phyloP scores from a whole-genome alignment of 1,139 yeast genomes.

The Schwanniomyces etchellsii region DNA sequence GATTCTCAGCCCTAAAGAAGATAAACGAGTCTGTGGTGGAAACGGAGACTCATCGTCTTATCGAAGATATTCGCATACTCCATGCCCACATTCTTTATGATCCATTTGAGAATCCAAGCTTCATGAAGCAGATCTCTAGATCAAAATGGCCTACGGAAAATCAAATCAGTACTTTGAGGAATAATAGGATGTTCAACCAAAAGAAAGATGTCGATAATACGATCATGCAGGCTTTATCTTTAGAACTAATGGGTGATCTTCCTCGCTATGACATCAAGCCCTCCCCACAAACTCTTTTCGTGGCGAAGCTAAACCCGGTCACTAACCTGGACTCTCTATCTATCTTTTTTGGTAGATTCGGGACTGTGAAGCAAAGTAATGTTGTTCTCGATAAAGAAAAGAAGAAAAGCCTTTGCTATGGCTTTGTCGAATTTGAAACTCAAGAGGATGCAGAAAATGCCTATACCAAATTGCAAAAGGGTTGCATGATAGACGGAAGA shows the following conservation, averaged over 20 bases:
- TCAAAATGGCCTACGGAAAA: slow-evolving; percentile 6
- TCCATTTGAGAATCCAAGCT: slow-evolving; percentile 39
- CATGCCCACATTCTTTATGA: slow-evolving; percentile 48
- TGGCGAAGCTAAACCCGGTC: slow-evolving; percentile 58
- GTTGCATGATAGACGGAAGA: slow-evolving; percentile 57
- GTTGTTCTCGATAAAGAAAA: slow-evolving; percentile 36
- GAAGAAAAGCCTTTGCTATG: slow-evolving; percentile 51
- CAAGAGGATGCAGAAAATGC: slow-evolving; percentile 53
- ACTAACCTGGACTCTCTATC: slow-evolving; percentile 51
- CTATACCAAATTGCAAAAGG: slow-evolving; percentile 50
- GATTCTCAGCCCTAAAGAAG: slow-evolving; percentile 37
- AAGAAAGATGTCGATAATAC: slow-evolving; percentile 5
- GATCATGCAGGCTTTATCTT: slow-evolving; percentile 39
- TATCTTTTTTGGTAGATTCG: slow-evolving; percentile 55
- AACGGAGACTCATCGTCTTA: slow-evolving; percentile 21
- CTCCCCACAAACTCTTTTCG: slow-evolving; percentile 54
- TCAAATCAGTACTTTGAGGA: slow-evolving; percentile 10
- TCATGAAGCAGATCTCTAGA: slow-evolving; percentile 1
- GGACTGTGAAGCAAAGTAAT: slow-evolving; percentile 46
- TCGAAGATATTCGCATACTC: slow-evolving; percentile 47
- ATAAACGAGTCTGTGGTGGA: slow-evolving; percentile 41
- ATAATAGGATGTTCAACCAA: slow-evolving; percentile 5
- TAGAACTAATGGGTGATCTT: slow-evolving; percentile 63
- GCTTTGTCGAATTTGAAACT: slow-evolving; percentile 52
- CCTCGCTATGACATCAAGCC: slow-evolving; percentile 57